phyloP scores from a whole-genome alignment of 228 moss, liverwort and hornwort species.

The Sphagnum fallax region DNA sequence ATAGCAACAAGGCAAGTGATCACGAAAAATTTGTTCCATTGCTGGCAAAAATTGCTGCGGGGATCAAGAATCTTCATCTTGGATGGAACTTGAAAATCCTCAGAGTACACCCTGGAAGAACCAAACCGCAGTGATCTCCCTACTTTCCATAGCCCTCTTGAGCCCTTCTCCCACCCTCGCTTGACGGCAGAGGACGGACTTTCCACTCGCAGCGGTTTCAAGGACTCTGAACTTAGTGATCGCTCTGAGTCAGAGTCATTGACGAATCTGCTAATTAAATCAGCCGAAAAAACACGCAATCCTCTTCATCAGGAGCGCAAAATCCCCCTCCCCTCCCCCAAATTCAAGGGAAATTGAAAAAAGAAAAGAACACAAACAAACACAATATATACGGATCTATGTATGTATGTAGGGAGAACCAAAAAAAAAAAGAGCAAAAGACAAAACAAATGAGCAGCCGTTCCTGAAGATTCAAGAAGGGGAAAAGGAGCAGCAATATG shows the following conservation, averaged over 20 bases:
- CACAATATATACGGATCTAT: too few relatives aligned
- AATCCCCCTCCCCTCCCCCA: too few relatives aligned
- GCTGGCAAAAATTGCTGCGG: conserved; percentile 30
- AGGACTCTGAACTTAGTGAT: conserved; percentile 12
- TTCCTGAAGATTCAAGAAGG: too few relatives aligned
- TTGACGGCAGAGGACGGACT: conserved; percentile 21
- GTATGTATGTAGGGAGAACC: too few relatives aligned
- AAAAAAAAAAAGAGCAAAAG: too few relatives aligned
- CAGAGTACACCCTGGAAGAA: conserved; percentile 16
- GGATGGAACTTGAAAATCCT: conserved; percentile 12
- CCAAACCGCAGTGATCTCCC: conserved; percentile 56
- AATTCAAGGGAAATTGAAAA: too few relatives aligned
- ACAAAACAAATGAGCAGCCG: too few relatives aligned
- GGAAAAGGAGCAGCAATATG: too few relatives aligned
- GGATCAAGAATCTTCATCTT: conserved; percentile 54
- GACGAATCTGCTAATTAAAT: conserved; percentile 17
- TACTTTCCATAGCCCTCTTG: conserved; percentile 41
- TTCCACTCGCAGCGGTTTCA: conserved; percentile 30
- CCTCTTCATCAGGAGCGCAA: too few relatives aligned
- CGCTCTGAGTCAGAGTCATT: conserved; percentile 33
- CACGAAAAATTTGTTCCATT: conserved; percentile 84
- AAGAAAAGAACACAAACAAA: too few relatives aligned
- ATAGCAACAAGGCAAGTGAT: conserved; percentile 79
- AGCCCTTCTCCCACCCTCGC: conserved; percentile 56
- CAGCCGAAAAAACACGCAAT: neutral